A percentile compares a stretch with the other conserved stretches of the same genome.
Evolutionary conservation across 106 monocot genomes (phyloP).

Genomic region (Dendrobium nobile): DNA sequence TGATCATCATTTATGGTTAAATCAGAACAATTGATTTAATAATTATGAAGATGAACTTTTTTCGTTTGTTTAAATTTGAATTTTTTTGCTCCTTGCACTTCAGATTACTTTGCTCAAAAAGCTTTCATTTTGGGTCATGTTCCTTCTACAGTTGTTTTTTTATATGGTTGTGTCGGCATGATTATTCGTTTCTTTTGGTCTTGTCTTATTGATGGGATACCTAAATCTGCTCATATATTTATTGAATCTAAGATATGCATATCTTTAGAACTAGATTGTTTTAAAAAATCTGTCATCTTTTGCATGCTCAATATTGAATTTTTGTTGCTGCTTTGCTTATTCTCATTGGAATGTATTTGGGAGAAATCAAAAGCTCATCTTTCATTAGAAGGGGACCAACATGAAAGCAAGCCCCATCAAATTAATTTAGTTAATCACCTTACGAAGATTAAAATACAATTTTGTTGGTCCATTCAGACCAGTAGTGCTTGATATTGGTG

Average conservation of each 20-base stretch:
- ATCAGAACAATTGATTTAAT: neutral
- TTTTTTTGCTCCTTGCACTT: neutral
- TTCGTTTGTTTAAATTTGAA: neutral
- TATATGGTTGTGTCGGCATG: neutral
- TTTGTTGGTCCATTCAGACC: neutral
- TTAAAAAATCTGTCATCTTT: neutral
- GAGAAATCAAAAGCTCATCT: conserved; percentile 91
- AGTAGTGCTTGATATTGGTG: neutral
- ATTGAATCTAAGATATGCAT: neutral
- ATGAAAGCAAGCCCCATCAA: too few relatives aligned
- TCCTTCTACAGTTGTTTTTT: neutral
- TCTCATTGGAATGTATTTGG: conserved; percentile 98
- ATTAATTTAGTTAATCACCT: too few relatives aligned
- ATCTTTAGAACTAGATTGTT: neutral
- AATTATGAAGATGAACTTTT: neutral
- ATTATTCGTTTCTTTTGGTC: neutral
- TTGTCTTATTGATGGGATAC: neutral
- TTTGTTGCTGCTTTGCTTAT: conserved; percentile 90
- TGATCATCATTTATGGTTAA: neutral
- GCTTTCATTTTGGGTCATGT: neutral
- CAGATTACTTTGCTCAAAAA: neutral
- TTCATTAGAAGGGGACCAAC: conserved; percentile 93
- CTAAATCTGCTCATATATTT: neutral
- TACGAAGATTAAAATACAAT: neutral
- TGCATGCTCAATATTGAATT: conserved; percentile 9